Evolutionary conservation across 352 stramenopile species (phyloP), one percentile per base, ranked within the genome.

Genomic region (Globisporangium splendens): DNA sequence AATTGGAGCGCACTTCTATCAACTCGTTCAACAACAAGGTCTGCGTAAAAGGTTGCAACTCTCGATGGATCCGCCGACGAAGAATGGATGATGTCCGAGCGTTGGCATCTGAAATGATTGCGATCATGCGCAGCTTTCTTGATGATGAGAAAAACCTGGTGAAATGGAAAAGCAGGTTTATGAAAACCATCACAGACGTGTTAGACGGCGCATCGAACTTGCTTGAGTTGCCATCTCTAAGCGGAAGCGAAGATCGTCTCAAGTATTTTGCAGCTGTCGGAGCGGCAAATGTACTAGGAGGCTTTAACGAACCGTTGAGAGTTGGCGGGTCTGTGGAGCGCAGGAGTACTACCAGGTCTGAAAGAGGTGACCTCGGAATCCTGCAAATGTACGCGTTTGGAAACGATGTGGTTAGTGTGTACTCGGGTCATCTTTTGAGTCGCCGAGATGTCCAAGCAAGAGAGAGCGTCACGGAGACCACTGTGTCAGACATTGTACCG

Each of bases 21-120:
- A 66, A 66, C 4, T 63, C 65, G 8, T 81, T 86, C 48, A 88
- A 88, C 61, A 62, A n/a, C 5, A 68, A 66, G 20, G 52, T 65
- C 17, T 21, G 33, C 3, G 8, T 42, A 8, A 13, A 54, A 5
- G 73, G 68, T 42, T 46, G 24, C 14, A 61, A 50, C 5, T 50
- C 56, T 31, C 55, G 49, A 7, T 41, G 44, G 11, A 39, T 11
- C 12, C 52, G 28, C 33, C 20, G 35, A 22, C 49, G 38, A 10
- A 43, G 59, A 51, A 56, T 76, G 31, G 59, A 70, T 42, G 50
- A 79, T 41, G 49, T 61, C 14, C 50, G 65, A 53, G 47, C 56
- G 15, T 46, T 83, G 31, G 73, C 71, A 3, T 83, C 73, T 8
- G 73, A 83, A 46, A 21, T 78, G 28, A 70, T 80, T 48, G 62